Base-by-base conservation (phyloP, 108 stramenopile species). In the Chaetoceros tenuissimus region DNA sequence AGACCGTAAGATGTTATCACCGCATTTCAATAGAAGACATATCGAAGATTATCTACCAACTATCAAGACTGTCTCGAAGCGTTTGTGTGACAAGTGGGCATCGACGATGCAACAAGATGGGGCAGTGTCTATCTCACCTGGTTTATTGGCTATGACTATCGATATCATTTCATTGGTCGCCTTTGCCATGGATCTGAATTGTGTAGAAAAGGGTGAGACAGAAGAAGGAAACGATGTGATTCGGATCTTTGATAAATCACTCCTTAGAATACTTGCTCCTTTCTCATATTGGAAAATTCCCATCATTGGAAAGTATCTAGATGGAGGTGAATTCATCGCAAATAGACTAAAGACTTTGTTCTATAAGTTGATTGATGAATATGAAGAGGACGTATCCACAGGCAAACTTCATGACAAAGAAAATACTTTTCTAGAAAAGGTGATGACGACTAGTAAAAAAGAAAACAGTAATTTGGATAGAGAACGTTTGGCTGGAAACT, bases 241-340 rank as follows among this genome's bases (percentile, higher is more conserved):
- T 3, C 23, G 19, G 2, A 13, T 24, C 31, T 50, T 62, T 19
- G 30, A 29, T 3, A 19, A 24, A n/a, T 13, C 26, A 24, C 10
- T 55, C 21, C 0, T 28, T 3, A 47, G 69, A 1, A 30, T 43
- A 17, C 27, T 63, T 1, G 24, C 51, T 21, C 69, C 69, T 13
- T 46, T 70, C 22, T 20, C 31, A 5, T 70, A 59, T 50, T 70
- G 69, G 69, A 63, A 59, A 1, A 64, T 63, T 17, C 69, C 69
- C 18, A 0, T 70, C 40, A 64, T 70, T 58, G 69, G 69, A 40
- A 46, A 64, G 48, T 58, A 64, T 31, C 34, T 70, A 8, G 69
- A 70, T 53, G 69, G 69, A 3, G 29, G 16, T 8, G 57, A 56
- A 22, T 18, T 2, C 20, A 27, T 2, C 57, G 51, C 1, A 3